Evolutionary conservation across 2,329 filamentous ascomycete genomes (phyloP), one percentile per base, ranked within the genome.

Genomic region (Helotiales sp.): DNA sequence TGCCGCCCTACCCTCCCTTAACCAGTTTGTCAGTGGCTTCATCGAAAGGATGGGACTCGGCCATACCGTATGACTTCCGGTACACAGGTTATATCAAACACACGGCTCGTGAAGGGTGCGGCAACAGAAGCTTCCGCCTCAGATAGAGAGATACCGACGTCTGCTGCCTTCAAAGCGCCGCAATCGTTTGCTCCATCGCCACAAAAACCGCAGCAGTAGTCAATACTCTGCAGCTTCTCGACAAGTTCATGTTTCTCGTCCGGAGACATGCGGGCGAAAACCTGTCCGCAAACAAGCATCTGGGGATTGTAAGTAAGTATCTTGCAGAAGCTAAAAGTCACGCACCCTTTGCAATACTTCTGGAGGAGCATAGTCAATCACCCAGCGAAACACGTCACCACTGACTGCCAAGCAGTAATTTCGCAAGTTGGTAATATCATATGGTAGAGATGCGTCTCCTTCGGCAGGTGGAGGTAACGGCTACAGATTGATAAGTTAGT

Each of bases 231-330:
- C 3, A 99, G 81, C 72, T 97, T 99, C 73, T 98, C 95, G 2
- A 99, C 92, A 1, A 99, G 79, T 73, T 99, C 96, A 70, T 97
- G 93, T 73, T 99, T 99, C 74, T 99, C 95, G 71, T 99, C 96
- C 0, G 95, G 96, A 1, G 93, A 98, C 95, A 99, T 99, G 66
- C 95, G 89, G 3, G 95, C 96, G 73, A 96, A 99, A 1, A 99
- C 91, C 73, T 95, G 93, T 25, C 93, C 93, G 54, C 84, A 84
- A 33, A 96, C 88, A 54, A 99, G 89, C 87, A 98, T 93, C 80
- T 95, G 72, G 25, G 3, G 22, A 54, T 38, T 54, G 56, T 38
- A 47, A 22, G 31, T n/a, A 29, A n/a, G 1, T 19, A 24, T 4
- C 34, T 40, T 27, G 17, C 10, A 19, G 47, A 27, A 54, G 3